A percentile compares a stretch with the other conserved stretches of the same genome.
Conservation (phyloP, 148 eudicot species). For the Selenicereus undatus region DNA sequence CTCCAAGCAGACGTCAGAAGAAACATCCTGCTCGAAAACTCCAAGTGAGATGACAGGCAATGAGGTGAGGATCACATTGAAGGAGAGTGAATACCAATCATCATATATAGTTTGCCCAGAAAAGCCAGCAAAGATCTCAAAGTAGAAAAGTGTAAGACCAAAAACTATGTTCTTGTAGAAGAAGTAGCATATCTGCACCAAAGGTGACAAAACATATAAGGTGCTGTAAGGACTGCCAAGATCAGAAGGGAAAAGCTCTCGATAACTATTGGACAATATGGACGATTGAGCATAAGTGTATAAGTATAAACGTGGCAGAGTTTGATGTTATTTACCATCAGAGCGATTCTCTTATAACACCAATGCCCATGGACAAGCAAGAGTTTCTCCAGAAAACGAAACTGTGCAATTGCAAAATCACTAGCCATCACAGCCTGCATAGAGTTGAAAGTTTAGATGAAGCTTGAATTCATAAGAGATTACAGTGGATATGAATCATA, state of each 20-base stretch:
- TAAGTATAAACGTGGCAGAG: background rate
- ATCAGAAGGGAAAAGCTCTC: conserved; percentile 8
- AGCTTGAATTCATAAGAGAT: conserved; percentile 18
- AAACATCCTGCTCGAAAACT: conserved; percentile 93
- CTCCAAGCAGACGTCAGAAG: conserved; percentile 86
- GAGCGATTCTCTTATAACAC: conserved; percentile 98
- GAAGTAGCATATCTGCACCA: conserved; percentile 86
- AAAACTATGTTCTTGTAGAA: conserved; percentile 95
- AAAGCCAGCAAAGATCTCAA: conserved; percentile 86
- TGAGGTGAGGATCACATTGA: conserved; percentile 86
- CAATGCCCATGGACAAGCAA: conserved; percentile 94
- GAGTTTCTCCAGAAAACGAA: conserved; percentile 85
- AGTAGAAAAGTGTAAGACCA: conserved; percentile 91
- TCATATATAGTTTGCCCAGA: conserved; percentile 90
- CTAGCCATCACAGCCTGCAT: conserved; percentile 99
- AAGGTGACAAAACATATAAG: conserved; percentile 1
- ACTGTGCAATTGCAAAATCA: conserved; percentile 92
- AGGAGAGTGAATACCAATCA: conserved; percentile 82
- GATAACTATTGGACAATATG: background rate
- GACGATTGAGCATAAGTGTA: background rate
- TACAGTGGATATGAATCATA: background rate
- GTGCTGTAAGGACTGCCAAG: background rate
- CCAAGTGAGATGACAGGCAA: conserved; percentile 90
- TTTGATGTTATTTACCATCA: conserved; percentile 57
- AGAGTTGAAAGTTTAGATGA: conserved; percentile 32